Conservation (phyloP, 768 basidiomycete species). For the Mycena chlorophos region DNA sequence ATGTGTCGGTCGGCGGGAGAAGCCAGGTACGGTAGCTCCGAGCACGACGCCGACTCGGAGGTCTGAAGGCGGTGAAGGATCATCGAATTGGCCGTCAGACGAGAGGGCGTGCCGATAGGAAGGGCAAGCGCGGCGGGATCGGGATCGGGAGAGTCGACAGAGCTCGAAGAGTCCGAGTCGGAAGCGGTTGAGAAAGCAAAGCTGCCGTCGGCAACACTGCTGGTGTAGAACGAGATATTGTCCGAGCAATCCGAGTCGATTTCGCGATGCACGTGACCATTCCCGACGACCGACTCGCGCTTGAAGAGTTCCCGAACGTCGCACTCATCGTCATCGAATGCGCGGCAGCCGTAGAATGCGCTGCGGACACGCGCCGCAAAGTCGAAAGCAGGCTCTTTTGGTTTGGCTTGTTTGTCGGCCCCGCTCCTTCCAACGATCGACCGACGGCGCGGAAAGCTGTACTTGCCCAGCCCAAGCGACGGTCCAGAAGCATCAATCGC, state of each 20-base stretch:
- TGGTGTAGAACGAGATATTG: background rate
- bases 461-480: background rate
- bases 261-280: background rate
- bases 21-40: conserved; percentile 12
- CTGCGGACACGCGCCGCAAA: conserved; percentile 18
- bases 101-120: background rate
- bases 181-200: background rate
- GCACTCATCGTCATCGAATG: conserved; percentile 1
- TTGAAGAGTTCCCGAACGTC: conserved; percentile 17
- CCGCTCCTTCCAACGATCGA: background rate
- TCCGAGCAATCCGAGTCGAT: background rate
- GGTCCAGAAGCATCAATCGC: background rate
- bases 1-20: background rate
- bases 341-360: conserved; percentile 12
- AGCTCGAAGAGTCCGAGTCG: background rate
- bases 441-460: background rate
- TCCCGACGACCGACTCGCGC: conserved; percentile 10
- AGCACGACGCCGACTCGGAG: background rate
- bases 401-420: background rate
- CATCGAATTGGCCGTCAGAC: background rate
- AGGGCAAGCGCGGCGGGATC: background rate
- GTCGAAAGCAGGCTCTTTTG: conserved; percentile 1
- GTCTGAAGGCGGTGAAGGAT: background rate
- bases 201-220: background rate
- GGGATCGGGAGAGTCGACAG: background rate